Evolutionary conservation across 805 yeast genomes (phyloP), one percentile per base, ranked within the genome.

Genomic region (Pichia manshurica): DNA sequence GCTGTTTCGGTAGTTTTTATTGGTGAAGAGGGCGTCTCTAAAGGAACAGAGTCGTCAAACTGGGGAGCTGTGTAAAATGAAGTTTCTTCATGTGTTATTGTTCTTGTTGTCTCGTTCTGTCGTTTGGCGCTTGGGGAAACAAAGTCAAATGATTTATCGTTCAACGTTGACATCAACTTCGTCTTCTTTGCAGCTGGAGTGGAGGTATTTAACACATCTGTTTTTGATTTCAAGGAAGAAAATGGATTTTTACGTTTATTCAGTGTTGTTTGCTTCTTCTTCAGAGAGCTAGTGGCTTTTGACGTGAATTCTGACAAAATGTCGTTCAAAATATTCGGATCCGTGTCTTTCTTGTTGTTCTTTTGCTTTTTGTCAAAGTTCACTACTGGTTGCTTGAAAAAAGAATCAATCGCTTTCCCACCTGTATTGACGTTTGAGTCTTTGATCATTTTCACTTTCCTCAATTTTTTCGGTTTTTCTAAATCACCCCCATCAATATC

Each of bases 301-400:
- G 56, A 47, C 16, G 69, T 71, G 40, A 78, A 75, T 47, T 79
- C 88, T 50, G 76, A 78, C 42, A 85, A 69, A 46, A 85, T 79
- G 58, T 84, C 90, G 60, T 84, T 90, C 51, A 88, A 50, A 74
- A 78, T 43, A 75, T 45, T 44, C 4, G 56, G 75, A 37, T 72
- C 73, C 2, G 72, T 68, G 45, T 77, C 74, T 45, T 66, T 68
- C 49, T 71, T 72, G 9, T 43, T 41, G 1, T 43, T 45, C 25
- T 46, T 49, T 16, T 51, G 48, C 34, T 48, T 54, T 3, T 44
- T 44, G 4, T 55, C 47, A 25, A 43, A 42, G 39, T 58, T 39
- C 12, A 65, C 12, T 8, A 41, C 36, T 52, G 23, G 52, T 41
- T 32, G 75, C 23, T 73, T 74, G 70, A 73, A 78, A 61, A 73